These are phyloP conservation scores for Camellia oleifera DNA, from an alignment of 179 eudicot genomes.

Conservation along the genomic window DNA sequence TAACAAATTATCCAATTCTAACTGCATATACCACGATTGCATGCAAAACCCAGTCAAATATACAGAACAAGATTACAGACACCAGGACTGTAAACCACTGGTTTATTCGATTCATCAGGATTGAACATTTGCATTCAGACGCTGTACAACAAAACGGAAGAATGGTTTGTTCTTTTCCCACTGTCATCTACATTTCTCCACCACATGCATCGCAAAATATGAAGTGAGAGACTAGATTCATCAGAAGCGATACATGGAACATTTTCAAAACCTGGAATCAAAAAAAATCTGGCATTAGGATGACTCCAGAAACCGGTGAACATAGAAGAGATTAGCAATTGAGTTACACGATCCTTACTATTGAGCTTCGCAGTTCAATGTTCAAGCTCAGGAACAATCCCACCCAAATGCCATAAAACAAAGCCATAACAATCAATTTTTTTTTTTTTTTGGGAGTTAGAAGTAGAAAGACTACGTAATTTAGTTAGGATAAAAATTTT, in stretches of 20 bases:
- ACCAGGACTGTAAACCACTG: background rate
- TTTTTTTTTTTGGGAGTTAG: background rate
- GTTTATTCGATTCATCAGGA: constrained; percentile 2
- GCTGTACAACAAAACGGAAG: background rate
- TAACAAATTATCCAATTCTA: constrained; percentile 8
- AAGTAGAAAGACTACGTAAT: constrained; percentile 15
- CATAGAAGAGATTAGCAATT: background rate
- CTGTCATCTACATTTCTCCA: constrained; percentile 10
- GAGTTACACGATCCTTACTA: constrained; percentile 34
- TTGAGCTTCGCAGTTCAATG: constrained; percentile 31
- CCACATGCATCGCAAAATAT: background rate
- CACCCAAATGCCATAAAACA: constrained; percentile 26
- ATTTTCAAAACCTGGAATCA: constrained; percentile 15
- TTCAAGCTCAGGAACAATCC: constrained; percentile 34
- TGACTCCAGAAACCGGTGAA: background rate
- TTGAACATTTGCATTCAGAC: background rate
- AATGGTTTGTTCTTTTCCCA: background rate
- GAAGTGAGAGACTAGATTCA: constrained; percentile 5
- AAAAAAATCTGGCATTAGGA: constrained; percentile 4
- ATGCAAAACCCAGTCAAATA: background rate
- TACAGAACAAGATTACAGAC: background rate
- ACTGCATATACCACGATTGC: background rate
- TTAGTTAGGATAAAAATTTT: constrained; percentile 5
- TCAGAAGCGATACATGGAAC: background rate
- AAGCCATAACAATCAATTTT: constrained; percentile 24